Evolutionary conservation across 495 filamentous ascomycete genomes (phyloP), one percentile per base, ranked within the genome.

Genomic region (Hypoxylon rickii): DNA sequence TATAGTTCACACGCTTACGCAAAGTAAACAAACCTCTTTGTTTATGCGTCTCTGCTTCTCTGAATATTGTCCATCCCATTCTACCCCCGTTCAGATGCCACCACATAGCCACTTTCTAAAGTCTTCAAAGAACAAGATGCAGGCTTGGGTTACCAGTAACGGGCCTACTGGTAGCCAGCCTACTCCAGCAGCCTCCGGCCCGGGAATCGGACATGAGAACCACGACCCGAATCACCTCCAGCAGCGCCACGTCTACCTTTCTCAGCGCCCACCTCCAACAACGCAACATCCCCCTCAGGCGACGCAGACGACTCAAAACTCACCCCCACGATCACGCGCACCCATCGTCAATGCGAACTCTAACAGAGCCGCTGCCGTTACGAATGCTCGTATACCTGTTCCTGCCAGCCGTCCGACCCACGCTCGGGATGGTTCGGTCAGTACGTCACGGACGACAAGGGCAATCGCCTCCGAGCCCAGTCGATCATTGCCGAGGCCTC

Each of bases 111-210:
- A 59, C 20, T 66, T 69, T 59, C 61, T 69, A 5, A 69, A 69
- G 54, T 58, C 63, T 40, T 68, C 62, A 3, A 66, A 65, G 48
- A 61, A 29, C 8, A 69, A 64, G 33, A 69, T 69, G 66, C 66
- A 69, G 45, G 66, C 63, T 48, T 69, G 63, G 63, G 66, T 69
- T 15, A 66, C 63, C 16, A 66, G 58, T 41, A 59, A 57, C 22
- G 65, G 63, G 48, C 37, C 44, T 34, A 38, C 44, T 44, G 51
- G 43, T 40, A 49, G 51, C 40, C 66, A 69, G 44, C 52, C 62
- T 26, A 39, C 49, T 40, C 55, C 64, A 32, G 44, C 55, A 33
- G 50, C 51, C 17, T 56, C 63, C 3, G 66, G 52, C 18, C 22
- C 63, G 21, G 66, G 52, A 33, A 41, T 59, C 24, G 49, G 63